Percentiles rank a stretch among this genome's conserved stretches.
Conservation (phyloP, 192 early-diverging fungal species). For the Entomortierella chlamydospora region DNA sequence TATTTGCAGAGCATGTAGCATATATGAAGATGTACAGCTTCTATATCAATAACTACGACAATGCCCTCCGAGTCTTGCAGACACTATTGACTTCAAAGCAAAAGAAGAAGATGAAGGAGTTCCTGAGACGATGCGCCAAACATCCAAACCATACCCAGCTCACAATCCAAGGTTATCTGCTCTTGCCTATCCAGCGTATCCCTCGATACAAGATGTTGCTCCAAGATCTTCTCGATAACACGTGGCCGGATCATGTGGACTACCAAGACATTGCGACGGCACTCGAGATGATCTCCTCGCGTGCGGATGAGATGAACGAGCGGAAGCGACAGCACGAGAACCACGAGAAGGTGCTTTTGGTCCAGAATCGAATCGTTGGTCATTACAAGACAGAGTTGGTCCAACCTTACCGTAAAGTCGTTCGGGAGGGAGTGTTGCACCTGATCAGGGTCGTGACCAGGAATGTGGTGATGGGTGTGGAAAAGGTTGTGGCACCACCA, state of each 20-base stretch:
- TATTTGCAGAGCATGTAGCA: constrained; percentile 77
- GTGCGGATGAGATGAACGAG: constrained; percentile 88
- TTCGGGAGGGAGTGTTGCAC: constrained; percentile 62
- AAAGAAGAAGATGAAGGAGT: constrained; percentile 56
- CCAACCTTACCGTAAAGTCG: constrained; percentile 64
- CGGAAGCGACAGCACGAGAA: constrained; percentile 81
- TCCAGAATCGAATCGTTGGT: constrained; percentile 60
- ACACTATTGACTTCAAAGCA: constrained; percentile 43
- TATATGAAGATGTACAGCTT: constrained; percentile 87
- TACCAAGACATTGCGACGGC: constrained; percentile 70
- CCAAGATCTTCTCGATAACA: constrained; percentile 76
- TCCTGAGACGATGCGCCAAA: constrained; percentile 61
- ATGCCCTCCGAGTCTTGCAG: constrained; percentile 69
- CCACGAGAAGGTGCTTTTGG: constrained; percentile 57
- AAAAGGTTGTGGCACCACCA: neutral
- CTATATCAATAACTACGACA: constrained; percentile 89
- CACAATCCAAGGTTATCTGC: constrained; percentile 84
- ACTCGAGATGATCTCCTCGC: constrained; percentile 67
- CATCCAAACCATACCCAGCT: constrained; percentile 78
- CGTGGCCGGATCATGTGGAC: constrained; percentile 78
- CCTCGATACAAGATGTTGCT: constrained; percentile 90
- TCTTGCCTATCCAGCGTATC: constrained; percentile 90
- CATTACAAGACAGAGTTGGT: constrained; percentile 56
- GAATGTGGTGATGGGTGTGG: constrained; percentile 49
- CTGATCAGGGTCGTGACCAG: constrained; percentile 55